Percentiles rank a stretch among this genome's conserved stretches.
These are phyloP conservation scores for Plasmodium coatneyi DNA, from an alignment of 169 alveolate species.

Conservation along the genomic window DNA sequence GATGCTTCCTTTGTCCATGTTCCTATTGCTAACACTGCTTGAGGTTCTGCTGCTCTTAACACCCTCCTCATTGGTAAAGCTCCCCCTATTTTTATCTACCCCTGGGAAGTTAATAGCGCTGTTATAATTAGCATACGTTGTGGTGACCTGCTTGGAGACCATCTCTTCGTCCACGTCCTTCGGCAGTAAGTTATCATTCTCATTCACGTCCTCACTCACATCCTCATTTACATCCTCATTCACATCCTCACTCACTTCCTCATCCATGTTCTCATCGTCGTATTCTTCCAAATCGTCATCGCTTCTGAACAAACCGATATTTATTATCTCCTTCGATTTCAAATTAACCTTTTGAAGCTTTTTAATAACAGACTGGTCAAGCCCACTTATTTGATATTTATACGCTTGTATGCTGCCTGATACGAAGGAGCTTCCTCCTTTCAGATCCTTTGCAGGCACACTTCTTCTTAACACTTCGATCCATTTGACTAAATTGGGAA, in stretches of 20 bases:
- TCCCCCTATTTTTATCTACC: conserved; percentile 6
- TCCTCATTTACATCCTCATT: neutral
- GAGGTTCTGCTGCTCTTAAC: neutral
- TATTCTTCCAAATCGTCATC: conserved; percentile 40
- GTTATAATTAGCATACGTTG: conserved; percentile 7
- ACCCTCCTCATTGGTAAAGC: neutral
- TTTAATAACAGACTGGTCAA: conserved; percentile 46
- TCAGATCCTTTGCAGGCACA: conserved; percentile 2
- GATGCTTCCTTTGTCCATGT: neutral
- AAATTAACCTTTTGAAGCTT: conserved; percentile 78
- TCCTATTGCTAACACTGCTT: neutral
- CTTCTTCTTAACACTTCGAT: conserved; percentile 62
- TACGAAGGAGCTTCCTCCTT: neutral
- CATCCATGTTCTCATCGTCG: neutral
- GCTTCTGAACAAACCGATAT: conserved; percentile 58
- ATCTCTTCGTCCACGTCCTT: conserved; percentile 19
- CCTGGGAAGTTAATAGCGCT: conserved; percentile 16
- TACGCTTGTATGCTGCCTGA: conserved; percentile 26
- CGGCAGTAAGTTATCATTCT: neutral
- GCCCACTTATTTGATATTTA: conserved; percentile 52
- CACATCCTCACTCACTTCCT: neutral
- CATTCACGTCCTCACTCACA: neutral
- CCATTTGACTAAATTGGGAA: conserved; percentile 81
- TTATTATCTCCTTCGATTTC: conserved; percentile 74
- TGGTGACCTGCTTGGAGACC: neutral